Evolutionary conservation across 2,329 filamentous ascomycete genomes (phyloP), one percentile per base, ranked within the genome.

Genomic region (Neoascochyta sp.): DNA sequence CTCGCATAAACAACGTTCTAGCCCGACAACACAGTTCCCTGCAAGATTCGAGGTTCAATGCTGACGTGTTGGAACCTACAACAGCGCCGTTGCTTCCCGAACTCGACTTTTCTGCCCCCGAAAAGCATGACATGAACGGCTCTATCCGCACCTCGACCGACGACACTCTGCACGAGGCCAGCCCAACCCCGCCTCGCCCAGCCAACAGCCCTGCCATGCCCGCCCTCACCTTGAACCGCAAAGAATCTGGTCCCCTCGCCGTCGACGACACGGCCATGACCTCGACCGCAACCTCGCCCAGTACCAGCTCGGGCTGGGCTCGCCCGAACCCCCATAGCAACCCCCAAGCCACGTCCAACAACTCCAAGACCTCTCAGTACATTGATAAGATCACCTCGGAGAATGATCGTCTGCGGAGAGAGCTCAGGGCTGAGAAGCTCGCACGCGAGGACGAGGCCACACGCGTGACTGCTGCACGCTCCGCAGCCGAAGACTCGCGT

Each of bases 341-440:
- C 29, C 34, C 47, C 7, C 48, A 47, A 16, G 40, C 41, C 37
- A 42, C 54, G 7, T 50, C 50, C 7, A 36, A 36, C 16, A 54
- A 55, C 33, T 56, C 54, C 10, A 63, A 63, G 29, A 62, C 59
- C 1, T 60, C 54, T 4, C 58, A 62, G 19, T 61, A 60, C 41
- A 90, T 92, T 60, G 86, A 92, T 64, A 78, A 80, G 53, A 74
- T 92, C 31, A 85, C 87, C 54, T 80, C 81, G 30, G 85, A 90
- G 55, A 88, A 88, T 47, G 85, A 90, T 52, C 74, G 80, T 22
- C 69, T 90, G 24, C 84, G 84, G 49, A 75, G 84, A 29, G 84
- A 90, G 42, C 52, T 70, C 23, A 62, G 60, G 17, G 59, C 63
- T 3, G 64, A 69, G 38, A 55, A 60, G 29, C 50, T 65, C 11